Base-by-base conservation (phyloP, 352 stramenopile genomes). In the Phytophthora hibernalis region DNA sequence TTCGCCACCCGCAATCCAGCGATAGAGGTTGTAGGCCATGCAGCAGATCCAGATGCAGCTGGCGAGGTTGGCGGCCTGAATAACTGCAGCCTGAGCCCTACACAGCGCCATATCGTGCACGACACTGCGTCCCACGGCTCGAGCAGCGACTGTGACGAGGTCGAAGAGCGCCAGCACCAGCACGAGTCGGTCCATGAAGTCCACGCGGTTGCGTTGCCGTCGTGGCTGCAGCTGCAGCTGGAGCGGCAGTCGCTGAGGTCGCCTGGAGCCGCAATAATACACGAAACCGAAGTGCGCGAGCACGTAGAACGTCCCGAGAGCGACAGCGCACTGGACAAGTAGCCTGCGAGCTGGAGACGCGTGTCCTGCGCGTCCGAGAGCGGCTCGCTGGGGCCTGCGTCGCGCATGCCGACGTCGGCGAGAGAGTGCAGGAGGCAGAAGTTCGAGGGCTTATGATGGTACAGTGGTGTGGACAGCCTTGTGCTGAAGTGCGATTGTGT, bases 21-120 rank as follows among this genome's bases (percentile, higher is more conserved):
- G 79, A 62, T 93, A 92, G 13, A 95, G 69, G 47, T 93, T 93
- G 68, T 87, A 93, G 8, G 82, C 78, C 64, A 93, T 92, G 54
- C 85, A 95, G 38, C 75, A 90, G 33, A 87, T 82, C 82, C 87
- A 95, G 33, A 85, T 67, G 49, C 80, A 92, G 58, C 80, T 82
- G 15, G 79, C 79, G 18, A 95, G 70, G 18, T 78, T 78, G 15
- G 67, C 64, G 8, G 70, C 70, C 52, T 95, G 74, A 53, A 90
- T 81, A n/a, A 88, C 61, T 0, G 77, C 63, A 20, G 77, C 85
- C 56, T 95, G 87, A 0, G 82, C 45, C 24, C 80, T 54, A 28
- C 87, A 95, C 1, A 90, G 64, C 38, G 68, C 50, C 18, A 57
- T 13, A 37, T 86, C 65, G 28, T 80, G 35, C 9, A 92, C 35